Base-by-base conservation (phyloP, 164 flowering plant genomes). In the Nymphaea thermarum region DNA sequence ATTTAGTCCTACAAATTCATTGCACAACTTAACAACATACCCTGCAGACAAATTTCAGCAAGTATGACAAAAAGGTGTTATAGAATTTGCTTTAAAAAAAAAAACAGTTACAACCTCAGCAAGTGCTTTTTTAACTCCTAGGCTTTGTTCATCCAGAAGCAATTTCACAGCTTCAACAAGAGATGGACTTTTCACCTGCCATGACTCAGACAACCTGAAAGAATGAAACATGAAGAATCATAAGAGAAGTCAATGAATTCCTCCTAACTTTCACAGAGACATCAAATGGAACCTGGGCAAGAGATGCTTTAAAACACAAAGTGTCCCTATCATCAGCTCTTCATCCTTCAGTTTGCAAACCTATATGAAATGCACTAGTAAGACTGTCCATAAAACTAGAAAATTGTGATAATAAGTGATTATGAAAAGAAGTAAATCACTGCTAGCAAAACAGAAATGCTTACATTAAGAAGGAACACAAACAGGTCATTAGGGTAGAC, bases 401-500 rank as follows among this genome's bases (percentile, higher is more conserved):
- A 3, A 8, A 61, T 55, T 25, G 36, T 55, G 16, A 55, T 16
- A 55, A 55, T 8, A 55, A 55, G 16, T 55, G 60, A 55, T 16
- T 55, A 55, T 10, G 60, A 55, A 16, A 57, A 65, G 36, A 15
- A 45, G 45, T 8, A 15, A 18, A 64, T 4, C 41, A 17, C 36
- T n/a, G 41, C 14, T 62, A 63, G n/a, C 3, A 8, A 11, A 36
- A 3, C n/a, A 2, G 12, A 10, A 44, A 42, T 43, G 78, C 98
- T 88, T 79, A 94, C 98, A 84, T 88, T 90, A 65, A 91, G 67
- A 77, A 94, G 93, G 75, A 88, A 91, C 67, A 77, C 57, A 71
- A 90, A 90, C 44, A 91, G 78, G 73, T 94, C 99, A 79, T 87
- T 96, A 42, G 95, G 86, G 70, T 94, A 91, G n/a, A 91, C 85